These are phyloP conservation scores for Fusarium zealandicum DNA, from an alignment of 2,329 filamentous ascomycete genomes.

Conservation along the genomic window DNA sequence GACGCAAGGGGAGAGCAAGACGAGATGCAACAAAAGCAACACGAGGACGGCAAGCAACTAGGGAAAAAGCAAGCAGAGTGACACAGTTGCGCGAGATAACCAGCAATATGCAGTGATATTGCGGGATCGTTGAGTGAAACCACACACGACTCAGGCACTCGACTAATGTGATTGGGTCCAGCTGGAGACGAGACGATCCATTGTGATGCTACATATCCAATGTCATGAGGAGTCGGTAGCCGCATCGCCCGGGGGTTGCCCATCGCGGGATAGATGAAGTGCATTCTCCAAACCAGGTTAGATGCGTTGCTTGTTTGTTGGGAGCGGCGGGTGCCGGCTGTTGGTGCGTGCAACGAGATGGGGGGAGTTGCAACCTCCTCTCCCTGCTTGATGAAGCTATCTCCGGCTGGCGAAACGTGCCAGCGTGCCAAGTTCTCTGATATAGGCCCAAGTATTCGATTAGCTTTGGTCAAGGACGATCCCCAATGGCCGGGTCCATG, in stretches of 20 bases:
- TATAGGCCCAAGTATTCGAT: not conserved
- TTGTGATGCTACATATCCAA: not conserved
- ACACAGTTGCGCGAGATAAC: slow-evolving; percentile 10
- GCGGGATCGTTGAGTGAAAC: not conserved
- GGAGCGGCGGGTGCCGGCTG: not conserved
- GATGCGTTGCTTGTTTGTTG: slow-evolving; percentile 9
- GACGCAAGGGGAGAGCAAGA: slow-evolving; percentile 23
- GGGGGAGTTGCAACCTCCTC: too few relatives aligned
- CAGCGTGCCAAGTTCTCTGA: too few relatives aligned
- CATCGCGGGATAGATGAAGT: slow-evolving; percentile 2
- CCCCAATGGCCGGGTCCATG: slow-evolving; percentile 21
- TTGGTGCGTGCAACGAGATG: not conserved
- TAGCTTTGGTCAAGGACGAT: slow-evolving; percentile 5
- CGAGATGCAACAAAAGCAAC: slow-evolving; percentile 10
- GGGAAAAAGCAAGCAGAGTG: slow-evolving; percentile 22
- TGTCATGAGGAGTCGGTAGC: not conserved
- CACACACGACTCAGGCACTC: slow-evolving; percentile 27
- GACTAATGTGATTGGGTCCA: slow-evolving; percentile 22
- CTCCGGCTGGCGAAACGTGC: not conserved
- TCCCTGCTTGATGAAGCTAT: not conserved
- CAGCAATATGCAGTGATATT: slow-evolving; percentile 5
- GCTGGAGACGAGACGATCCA: slow-evolving; percentile 1
- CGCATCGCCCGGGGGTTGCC: not conserved
- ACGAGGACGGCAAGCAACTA: slow-evolving; percentile 3
- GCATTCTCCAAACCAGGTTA: slow-evolving; percentile 6